Base-by-base conservation (phyloP, 2,329 filamentous ascomycete species). In the Ceratocystis diversiconidia region DNA sequence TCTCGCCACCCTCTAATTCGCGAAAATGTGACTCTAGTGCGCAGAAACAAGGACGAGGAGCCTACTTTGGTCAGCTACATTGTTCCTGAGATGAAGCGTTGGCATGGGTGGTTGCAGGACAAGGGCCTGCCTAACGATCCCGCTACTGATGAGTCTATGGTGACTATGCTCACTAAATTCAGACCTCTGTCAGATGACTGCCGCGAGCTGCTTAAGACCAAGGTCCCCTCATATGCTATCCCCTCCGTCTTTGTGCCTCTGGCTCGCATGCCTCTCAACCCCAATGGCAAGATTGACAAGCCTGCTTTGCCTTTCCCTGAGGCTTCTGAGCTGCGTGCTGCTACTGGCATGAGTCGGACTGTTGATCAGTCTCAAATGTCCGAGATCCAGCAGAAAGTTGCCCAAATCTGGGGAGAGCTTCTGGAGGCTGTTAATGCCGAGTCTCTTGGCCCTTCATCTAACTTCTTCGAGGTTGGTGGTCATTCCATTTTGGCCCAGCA, bases 1-100 rank as follows among this genome's bases (percentile, higher is more conserved):
- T 88, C 85, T 64, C 82, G 85, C 57, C 84, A 89, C 75, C 85
- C 83, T 0, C 76, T 95, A 28, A 83, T 97, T 28, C 82, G 90
- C 50, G 92, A 97, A 70, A 90, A 88, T 75, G 86, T 90, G 70
- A 97, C 92, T 0, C 77, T 97, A 2, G 84, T 97, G 3, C 84
- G 90, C 74, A 84, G 90, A 75, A 87, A 95, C 75, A 86, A 86
- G 71, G 84, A 91, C 73, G 90, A 95, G 74, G 92, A 96, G 74
- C 87, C 85, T 17, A 92, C 83, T 0, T 79, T 97, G 22, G 89
- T 96, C 70, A 95, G 87, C 73, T 96, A 96, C 74, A 84, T 96
- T 68, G 91, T 96, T 2, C 90, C 92, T 8, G 88, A 95, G 70
- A 80, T 85, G 75, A 81, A 81, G 69, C 82, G 86, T 70, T 96